Conservation (phyloP, 2,329 filamentous ascomycete genomes). For the Fonsecaea pedrosoi region DNA sequence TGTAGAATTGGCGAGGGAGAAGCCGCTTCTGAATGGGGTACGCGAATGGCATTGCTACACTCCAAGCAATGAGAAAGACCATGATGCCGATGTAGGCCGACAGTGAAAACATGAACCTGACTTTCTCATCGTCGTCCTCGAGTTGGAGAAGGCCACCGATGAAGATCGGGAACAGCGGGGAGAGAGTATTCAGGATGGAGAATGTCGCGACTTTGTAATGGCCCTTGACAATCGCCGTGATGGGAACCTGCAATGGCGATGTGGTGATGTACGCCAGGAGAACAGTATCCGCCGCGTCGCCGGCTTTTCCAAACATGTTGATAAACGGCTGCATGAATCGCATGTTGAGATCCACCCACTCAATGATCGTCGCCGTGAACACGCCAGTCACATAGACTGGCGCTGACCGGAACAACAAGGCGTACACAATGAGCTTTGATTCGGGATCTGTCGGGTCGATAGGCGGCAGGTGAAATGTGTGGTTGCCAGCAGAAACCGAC, state of each 20-base stretch:
- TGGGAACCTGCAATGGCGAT: constrained; percentile 22
- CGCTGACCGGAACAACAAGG: constrained; percentile 17
- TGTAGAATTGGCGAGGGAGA: constrained; percentile 23
- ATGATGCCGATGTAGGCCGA: constrained; percentile 25
- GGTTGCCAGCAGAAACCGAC: constrained; percentile 5
- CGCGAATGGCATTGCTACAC: constrained; percentile 10
- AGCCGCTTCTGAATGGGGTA: constrained; percentile 18
- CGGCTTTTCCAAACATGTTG: constrained; percentile 21
- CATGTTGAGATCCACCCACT: constrained; percentile 24
- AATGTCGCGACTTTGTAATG: constrained; percentile 19
- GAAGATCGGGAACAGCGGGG: constrained; percentile 26
- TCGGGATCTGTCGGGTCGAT: constrained; percentile 46
- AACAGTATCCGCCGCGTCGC: constrained; percentile 13
- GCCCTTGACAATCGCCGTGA: constrained; percentile 22
- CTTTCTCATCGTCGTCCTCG: constrained; percentile 2
- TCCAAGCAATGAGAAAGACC: constrained; percentile 14
- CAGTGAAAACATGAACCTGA: constrained; percentile 21
- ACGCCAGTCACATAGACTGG: constrained; percentile 22
- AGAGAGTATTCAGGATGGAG: constrained; percentile 22
- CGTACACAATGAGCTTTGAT: constrained; percentile 37
- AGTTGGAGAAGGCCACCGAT: constrained; percentile 23
- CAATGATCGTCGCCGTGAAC: constrained; percentile 16
- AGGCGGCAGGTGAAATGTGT: constrained; percentile 13
- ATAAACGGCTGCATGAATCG: constrained; percentile 27
- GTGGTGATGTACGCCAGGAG: constrained; percentile 23